Percentiles rank a stretch among this genome's conserved stretches.
Evolutionary conservation across 495 filamentous ascomycete genomes (phyloP).

Genomic region (Talaromyces liani): DNA sequence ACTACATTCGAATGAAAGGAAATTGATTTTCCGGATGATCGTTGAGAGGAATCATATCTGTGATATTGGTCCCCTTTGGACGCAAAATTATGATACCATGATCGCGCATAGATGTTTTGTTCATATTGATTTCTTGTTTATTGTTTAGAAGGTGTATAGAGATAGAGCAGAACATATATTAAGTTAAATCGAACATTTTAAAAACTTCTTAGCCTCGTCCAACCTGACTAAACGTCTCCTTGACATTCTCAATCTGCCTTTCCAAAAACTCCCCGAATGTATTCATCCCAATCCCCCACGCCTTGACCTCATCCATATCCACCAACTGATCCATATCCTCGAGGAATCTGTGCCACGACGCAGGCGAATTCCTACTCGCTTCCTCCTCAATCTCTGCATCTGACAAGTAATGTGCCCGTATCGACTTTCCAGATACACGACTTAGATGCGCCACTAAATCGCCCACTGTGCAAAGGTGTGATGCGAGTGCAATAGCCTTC

Average conservation of each 20-base stretch:
- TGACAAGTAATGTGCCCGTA: slow-evolving; percentile 26
- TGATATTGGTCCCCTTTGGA: not conserved
- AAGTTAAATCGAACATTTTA: not conserved
- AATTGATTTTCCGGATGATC: not conserved
- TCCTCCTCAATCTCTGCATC: slow-evolving; percentile 30
- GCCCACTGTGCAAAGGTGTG: slow-evolving; percentile 26
- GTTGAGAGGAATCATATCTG: not conserved
- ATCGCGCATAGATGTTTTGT: not conserved
- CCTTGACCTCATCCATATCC: slow-evolving; percentile 26
- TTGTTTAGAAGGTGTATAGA: not conserved
- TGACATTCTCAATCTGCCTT: slow-evolving; percentile 24
- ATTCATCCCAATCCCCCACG: slow-evolving; percentile 22
- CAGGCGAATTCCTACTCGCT: slow-evolving; percentile 17
- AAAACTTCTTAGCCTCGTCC: not conserved
- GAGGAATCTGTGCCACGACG: slow-evolving; percentile 22
- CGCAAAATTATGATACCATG: not conserved
- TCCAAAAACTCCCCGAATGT: slow-evolving; percentile 31
- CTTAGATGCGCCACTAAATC: slow-evolving; percentile 24
- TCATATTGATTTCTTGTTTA: not conserved
- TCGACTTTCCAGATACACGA: slow-evolving; percentile 20
- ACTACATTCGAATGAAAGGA: not conserved
- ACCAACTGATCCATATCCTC: slow-evolving; percentile 24
- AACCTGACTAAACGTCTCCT: slow-evolving; percentile 15
- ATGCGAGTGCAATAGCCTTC: slow-evolving; percentile 29
- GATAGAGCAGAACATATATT: not conserved